These are phyloP conservation scores for Hippophae rhamnoides DNA, from an alignment of 306 rosid genomes.

Conservation along the genomic window DNA sequence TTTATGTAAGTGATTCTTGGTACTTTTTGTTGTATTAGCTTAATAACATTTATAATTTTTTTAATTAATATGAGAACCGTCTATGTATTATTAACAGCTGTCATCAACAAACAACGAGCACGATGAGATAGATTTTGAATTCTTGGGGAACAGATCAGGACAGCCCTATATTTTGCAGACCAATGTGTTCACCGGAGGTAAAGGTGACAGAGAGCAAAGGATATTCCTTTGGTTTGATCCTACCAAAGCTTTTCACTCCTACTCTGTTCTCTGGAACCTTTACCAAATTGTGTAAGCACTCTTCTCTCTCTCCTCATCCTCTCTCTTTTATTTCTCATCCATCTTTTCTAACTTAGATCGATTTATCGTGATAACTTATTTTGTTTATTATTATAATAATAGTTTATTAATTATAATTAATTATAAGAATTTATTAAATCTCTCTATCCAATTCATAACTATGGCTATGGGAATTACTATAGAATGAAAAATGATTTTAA, in stretches of 20 bases:
- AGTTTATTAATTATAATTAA: no score
- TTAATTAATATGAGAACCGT: not conserved
- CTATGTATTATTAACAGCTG: conserved; percentile 26
- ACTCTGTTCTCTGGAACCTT: conserved; percentile 65
- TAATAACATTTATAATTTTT: no score
- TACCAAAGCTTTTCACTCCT: conserved; percentile 45
- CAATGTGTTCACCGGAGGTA: conserved; percentile 63
- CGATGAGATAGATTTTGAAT: conserved; percentile 84
- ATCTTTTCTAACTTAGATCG: no score
- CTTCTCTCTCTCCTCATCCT: not conserved
- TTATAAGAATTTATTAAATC: no score
- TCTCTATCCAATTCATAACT: no score
- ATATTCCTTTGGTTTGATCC: conserved; percentile 87
- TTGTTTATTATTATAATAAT: no score
- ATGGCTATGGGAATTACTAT: no score
- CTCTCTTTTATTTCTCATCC: no score
- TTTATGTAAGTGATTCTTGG: conserved; percentile 35
- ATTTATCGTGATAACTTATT: no score
- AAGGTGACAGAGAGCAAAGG: conserved; percentile 68
- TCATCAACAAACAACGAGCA: conserved; percentile 61
- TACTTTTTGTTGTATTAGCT: no score
- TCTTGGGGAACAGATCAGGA: conserved; percentile 74
- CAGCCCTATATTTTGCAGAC: conserved; percentile 80
- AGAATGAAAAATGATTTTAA: no score
- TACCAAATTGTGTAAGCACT: conserved; percentile 54